phyloP scores from a whole-genome alignment of 495 filamentous ascomycete species.

The Lasiosphaeria hispida region DNA sequence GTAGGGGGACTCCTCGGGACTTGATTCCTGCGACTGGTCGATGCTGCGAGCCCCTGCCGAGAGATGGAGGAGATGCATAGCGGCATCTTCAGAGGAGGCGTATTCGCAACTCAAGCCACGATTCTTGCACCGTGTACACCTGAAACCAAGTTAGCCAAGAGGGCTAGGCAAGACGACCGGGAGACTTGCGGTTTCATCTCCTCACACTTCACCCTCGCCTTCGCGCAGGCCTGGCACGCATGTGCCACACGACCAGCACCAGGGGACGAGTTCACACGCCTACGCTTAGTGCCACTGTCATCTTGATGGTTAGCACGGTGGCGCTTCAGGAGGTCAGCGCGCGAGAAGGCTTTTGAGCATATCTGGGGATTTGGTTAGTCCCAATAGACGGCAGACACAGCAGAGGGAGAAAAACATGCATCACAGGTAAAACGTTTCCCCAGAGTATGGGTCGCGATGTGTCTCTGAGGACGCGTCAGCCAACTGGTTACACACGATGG shows the following conservation, averaged over 20 bases:
- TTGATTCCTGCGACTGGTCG: conserved; percentile 8
- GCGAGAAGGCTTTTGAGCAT: conserved; percentile 54
- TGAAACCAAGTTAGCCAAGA: conserved; percentile 12
- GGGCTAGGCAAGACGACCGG: conserved; percentile 5
- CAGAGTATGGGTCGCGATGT: conserved; percentile 57
- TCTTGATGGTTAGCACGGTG: conserved; percentile 53
- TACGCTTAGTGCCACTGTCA: conserved; percentile 42
- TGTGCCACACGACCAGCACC: conserved; percentile 54
- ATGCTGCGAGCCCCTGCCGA: conserved; percentile 24
- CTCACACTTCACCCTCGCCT: conserved; percentile 55
- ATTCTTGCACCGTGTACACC: conserved; percentile 48
- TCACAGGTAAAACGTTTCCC: conserved; percentile 53
- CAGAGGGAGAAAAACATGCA: conserved; percentile 9
- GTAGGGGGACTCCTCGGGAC: conserved; percentile 11
- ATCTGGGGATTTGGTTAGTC: conserved; percentile 33
- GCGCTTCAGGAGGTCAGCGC: conserved; percentile 54
- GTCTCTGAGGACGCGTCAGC: conserved; percentile 34
- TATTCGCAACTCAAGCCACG: conserved; percentile 47
- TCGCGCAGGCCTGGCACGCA: conserved; percentile 53
- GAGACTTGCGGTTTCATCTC: conserved; percentile 38
- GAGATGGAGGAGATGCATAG: conserved; percentile 37
- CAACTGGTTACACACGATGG: background rate
- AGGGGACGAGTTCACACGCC: conserved; percentile 41
- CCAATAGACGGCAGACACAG: background rate
- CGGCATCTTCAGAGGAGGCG: conserved; percentile 38